Percentiles rank a stretch among this genome's conserved stretches.
Conservation (phyloP, 768 basidiomycete species). For the Mycena galopus region DNA sequence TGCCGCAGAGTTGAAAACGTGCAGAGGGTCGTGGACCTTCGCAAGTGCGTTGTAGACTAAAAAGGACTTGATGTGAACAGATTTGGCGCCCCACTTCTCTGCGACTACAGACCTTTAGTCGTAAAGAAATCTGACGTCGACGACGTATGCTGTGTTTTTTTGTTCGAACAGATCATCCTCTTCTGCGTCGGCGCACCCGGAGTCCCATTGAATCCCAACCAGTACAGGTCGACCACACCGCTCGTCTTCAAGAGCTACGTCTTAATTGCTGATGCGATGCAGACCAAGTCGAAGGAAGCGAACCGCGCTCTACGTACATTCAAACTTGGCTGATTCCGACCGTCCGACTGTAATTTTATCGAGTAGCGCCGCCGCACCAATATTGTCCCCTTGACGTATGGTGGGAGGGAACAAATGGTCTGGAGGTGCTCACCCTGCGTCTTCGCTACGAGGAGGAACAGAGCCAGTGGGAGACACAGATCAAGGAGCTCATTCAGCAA, state of each 20-base stretch:
- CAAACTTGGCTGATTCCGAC: background rate
- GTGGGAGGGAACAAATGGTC: background rate
- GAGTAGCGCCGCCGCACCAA: background rate
- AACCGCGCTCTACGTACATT: background rate
- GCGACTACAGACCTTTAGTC: conserved; percentile 94
- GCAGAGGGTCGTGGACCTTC: conserved; percentile 86
- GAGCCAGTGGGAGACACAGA: background rate
- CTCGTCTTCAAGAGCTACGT: background rate
- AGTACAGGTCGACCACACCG: background rate
- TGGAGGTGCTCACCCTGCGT: background rate
- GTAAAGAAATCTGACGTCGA: conserved; percentile 96
- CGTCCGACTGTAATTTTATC: background rate
- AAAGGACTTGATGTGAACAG: conserved; percentile 95
- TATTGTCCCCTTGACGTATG: background rate
- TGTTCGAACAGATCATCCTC: conserved; percentile 97
- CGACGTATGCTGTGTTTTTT: conserved; percentile 96
- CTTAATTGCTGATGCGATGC: background rate
- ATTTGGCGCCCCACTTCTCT: conserved; percentile 92
- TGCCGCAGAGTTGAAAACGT: conserved; percentile 88
- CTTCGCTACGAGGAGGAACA: background rate
- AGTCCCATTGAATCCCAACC: background rate
- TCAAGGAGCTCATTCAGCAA: background rate
- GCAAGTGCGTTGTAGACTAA: conserved; percentile 94
- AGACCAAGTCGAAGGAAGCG: background rate
- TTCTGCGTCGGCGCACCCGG: conserved; percentile 90